Conservation (phyloP, 148 eudicot genomes). For the Rhododendron kiyosumense region DNA sequence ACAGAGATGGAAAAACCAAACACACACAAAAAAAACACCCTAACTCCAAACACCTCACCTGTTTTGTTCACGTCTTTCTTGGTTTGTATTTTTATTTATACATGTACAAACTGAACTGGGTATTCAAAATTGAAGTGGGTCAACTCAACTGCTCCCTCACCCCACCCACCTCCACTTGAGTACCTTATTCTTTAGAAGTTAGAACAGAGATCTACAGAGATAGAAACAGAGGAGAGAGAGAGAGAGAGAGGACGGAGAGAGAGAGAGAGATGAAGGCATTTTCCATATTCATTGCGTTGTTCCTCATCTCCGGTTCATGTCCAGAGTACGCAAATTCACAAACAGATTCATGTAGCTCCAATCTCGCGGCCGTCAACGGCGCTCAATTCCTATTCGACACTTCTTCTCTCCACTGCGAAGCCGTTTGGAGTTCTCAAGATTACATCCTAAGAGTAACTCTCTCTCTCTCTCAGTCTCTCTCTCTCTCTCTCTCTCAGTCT, state of each 20-base stretch:
- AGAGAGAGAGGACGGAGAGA: no score
- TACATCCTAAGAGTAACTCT: conserved; percentile 61
- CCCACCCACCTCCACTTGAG: conserved; percentile 19
- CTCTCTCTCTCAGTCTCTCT: neutral
- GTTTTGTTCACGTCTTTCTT: no score
- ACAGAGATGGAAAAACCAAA: no score
- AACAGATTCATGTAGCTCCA: conserved; percentile 47
- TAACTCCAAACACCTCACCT: no score
- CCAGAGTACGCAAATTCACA: conserved; percentile 39
- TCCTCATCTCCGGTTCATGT: conserved; percentile 22
- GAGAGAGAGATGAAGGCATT: conserved; percentile 21
- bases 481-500: no score
- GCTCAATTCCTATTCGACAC: conserved; percentile 36
- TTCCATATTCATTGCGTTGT: conserved; percentile 21
- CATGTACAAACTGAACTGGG: no score
- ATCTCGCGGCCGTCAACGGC: conserved; percentile 26
- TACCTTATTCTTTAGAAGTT: neutral
- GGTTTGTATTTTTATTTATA: no score
- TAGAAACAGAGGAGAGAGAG: conserved; percentile 13
- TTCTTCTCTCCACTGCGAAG: conserved; percentile 44
- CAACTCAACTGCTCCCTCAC: neutral
- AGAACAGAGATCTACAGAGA: conserved; percentile 7
- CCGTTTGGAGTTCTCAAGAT: conserved; percentile 44
- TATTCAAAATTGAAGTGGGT: no score
- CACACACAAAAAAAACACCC: no score